Evolutionary conservation across 108 stramenopile species (phyloP).

Genomic region (Tribonema minus): DNA sequence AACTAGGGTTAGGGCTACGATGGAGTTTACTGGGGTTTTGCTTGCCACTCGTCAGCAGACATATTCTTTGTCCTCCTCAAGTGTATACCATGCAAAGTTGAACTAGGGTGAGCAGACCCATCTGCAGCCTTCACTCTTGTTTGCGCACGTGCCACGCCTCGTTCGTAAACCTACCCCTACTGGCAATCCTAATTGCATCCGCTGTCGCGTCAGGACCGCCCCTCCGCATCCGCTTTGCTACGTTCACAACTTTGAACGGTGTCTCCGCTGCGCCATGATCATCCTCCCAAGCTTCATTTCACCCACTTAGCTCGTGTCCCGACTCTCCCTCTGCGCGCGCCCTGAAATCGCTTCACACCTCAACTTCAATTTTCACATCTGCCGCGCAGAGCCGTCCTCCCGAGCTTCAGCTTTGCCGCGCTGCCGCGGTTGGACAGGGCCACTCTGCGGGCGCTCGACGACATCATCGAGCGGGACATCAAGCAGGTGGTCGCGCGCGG

Average conservation of each 20-base stretch:
- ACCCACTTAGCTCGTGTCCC: no score
- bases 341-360: no score
- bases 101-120: background rate
- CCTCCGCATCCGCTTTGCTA: no score
- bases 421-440: background rate
- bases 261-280: no score
- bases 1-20: background rate
- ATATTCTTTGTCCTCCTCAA: background rate
- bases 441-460: background rate
- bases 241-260: no score
- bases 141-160: background rate
- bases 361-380: no score
- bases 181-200: constrained; percentile 1
- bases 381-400: no score
- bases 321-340: no score
- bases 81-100: no score
- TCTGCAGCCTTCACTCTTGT: background rate
- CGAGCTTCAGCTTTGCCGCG: background rate
- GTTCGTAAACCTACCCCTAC: background rate
- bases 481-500: constrained; percentile 6
- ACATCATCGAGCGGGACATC: constrained; percentile 39
- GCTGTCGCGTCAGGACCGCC: no score
- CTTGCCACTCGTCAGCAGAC: no score
- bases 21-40: background rate
- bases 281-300: no score